Evolutionary conservation across 768 basidiomycete species (phyloP), one percentile per base, ranked within the genome.

Genomic region (Mycena albidolilacea): DNA sequence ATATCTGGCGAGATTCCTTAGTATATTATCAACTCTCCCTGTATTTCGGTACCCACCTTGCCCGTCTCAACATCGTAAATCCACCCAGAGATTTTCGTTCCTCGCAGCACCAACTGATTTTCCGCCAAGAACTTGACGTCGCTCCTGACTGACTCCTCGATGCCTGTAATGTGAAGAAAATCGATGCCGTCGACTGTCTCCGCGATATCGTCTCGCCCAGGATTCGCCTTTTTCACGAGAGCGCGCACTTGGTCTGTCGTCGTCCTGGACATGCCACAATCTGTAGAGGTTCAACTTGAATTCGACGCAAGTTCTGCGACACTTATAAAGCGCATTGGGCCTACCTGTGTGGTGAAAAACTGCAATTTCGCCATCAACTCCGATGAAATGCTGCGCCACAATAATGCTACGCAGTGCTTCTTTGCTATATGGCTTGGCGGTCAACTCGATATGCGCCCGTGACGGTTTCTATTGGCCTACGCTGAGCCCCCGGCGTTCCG

Each of bases 241-340:
- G 77, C 74, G 61, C 83, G 85, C 54, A 89, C 77, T 54, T 83
- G 67, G 0, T 80, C 78, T 8, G 83, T 82, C 6, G 78, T 81
- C 80, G 89, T 87, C 4, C 83, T 86, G 57, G 86, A 78, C 88
- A 90, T 89, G 41, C 89, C 89, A 72, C 89, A 89, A 69, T 84
- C 87, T 6, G 44, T 5, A 17, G 44, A 46, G 44, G 44, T 46
- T 46, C 2, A 30, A 30, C 3, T 30, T 30, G 12, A 15, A 11
- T 46, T 46, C 44, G 19, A 46, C 11, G 44, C 44, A 46, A 30
- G 30, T 30, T 30, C 30, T 30, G 30, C 30, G 30, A 30, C 30
- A 30, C 30, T 30, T 30, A 17, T 17, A 46, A 17, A 12, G 44
- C 44, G 15, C 12, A 11, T 5, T 15, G 12, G 17, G 17, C 14